phyloP scores from a whole-genome alignment of 2,329 filamentous ascomycete species.

The Colletotrichum sp. region DNA sequence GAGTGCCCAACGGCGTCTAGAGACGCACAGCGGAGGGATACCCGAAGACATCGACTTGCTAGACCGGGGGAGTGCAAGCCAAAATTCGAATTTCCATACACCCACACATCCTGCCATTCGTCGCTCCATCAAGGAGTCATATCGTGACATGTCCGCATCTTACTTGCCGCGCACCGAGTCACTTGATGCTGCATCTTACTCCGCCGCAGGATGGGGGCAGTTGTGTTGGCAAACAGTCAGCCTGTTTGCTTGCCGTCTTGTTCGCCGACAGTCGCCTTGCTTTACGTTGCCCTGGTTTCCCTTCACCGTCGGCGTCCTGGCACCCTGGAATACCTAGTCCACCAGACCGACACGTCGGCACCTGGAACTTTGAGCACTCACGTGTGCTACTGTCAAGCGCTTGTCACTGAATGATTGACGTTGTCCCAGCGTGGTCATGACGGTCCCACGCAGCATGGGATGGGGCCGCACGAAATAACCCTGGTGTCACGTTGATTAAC shows the following conservation, averaged over 20 bases:
- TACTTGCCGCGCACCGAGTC: constrained; percentile 16
- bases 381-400: background rate
- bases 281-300: constrained; percentile 5
- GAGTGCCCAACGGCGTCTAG: background rate
- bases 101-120: background rate
- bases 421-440: constrained; percentile 1
- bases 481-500: constrained; percentile 19
- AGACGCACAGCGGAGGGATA: background rate
- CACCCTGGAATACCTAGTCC: background rate
- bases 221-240: constrained; percentile 17
- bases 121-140: constrained; percentile 7
- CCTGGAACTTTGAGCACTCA: background rate
- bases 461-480: constrained; percentile 14
- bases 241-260: constrained; percentile 10
- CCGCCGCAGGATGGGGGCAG: constrained; percentile 14
- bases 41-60: background rate
- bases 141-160: constrained; percentile 22
- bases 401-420: constrained; percentile 3
- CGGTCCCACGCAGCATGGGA: constrained; percentile 16
- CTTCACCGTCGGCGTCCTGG: background rate
- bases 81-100: background rate
- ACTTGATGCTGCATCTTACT: constrained; percentile 19
- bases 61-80: constrained; percentile 5
- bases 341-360: background rate
- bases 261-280: background rate